Conservation (phyloP, 2,329 filamentous ascomycete genomes). For the Furcasterigmium furcatum region DNA sequence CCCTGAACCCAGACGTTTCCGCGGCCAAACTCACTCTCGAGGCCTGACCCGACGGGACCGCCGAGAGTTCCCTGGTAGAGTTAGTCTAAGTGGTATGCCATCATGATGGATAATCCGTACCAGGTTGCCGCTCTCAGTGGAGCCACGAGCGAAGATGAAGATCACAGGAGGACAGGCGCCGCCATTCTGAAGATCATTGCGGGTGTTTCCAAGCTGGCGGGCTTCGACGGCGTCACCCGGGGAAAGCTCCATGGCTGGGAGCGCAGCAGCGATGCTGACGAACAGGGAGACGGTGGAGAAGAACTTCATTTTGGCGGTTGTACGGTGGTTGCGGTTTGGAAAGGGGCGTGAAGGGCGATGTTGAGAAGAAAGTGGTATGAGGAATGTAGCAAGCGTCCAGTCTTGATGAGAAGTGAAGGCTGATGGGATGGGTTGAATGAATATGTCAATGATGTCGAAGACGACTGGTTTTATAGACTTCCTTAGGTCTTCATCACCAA, state of each 20-base stretch:
- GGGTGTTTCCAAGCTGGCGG: conserved; percentile 2
- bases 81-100: background rate
- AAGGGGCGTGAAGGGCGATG: no score
- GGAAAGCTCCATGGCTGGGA: background rate
- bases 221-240: background rate
- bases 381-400: no score
- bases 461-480: no score
- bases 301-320: conserved; percentile 2
- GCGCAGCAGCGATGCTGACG: conserved; percentile 1
- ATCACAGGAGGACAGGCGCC: conserved; percentile 19
- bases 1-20: conserved; percentile 36
- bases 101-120: conserved; percentile 11
- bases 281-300: background rate
- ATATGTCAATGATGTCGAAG: no score
- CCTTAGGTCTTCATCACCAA: no score
- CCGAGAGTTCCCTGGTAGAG: conserved; percentile 16
- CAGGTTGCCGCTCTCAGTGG: conserved; percentile 33
- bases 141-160: conserved; percentile 34
- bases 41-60: conserved; percentile 18
- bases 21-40: conserved; percentile 19
- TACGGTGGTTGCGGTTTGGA: no score
- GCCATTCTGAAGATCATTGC: conserved; percentile 2
- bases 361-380: no score
- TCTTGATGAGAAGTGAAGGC: no score
- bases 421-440: no score